A percentile compares a stretch with the other conserved stretches of the same genome.
These are phyloP conservation scores for Allium fistulosum DNA, from an alignment of 106 monocot species.

Conservation along the genomic window DNA sequence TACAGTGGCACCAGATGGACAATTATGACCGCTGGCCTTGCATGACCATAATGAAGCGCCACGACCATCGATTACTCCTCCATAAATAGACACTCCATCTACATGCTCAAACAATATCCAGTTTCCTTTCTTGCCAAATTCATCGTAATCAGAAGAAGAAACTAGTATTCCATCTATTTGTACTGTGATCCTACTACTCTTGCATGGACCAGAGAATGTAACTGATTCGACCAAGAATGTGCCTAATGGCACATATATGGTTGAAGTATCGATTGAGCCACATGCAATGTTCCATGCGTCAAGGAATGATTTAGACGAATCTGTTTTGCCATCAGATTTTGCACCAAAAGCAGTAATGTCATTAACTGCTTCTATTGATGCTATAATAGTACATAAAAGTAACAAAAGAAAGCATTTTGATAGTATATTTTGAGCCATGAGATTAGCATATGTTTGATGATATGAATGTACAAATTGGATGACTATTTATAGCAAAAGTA, in stretches of 20 bases:
- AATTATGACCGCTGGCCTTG: conserved; percentile 22
- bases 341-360: conserved; percentile 32
- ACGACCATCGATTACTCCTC: conserved; percentile 54
- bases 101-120: conserved; percentile 52
- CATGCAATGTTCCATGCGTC: conserved; percentile 48
- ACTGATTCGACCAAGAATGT: conserved; percentile 15
- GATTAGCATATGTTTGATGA: too few relatives aligned
- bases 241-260: conserved; percentile 39
- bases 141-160: conserved; percentile 12
- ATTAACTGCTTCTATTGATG: too few relatives aligned
- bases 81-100: conserved; percentile 33
- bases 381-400: too few relatives aligned
- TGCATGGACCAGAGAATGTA: conserved; percentile 49
- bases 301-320: conserved; percentile 31
- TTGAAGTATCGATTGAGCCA: conserved; percentile 16
- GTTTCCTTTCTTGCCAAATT: neutral
- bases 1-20: conserved; percentile 46
- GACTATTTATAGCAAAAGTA: too few relatives aligned
- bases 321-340: conserved; percentile 31
- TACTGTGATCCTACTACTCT: conserved; percentile 19
- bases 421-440: too few relatives aligned
- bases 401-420: too few relatives aligned
- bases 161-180: conserved; percentile 42
- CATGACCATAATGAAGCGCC: conserved; percentile 57
- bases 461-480: too few relatives aligned